These are phyloP conservation scores for Exophiala calicioides DNA, from an alignment of 2,329 filamentous ascomycete species.

Conservation along the genomic window DNA sequence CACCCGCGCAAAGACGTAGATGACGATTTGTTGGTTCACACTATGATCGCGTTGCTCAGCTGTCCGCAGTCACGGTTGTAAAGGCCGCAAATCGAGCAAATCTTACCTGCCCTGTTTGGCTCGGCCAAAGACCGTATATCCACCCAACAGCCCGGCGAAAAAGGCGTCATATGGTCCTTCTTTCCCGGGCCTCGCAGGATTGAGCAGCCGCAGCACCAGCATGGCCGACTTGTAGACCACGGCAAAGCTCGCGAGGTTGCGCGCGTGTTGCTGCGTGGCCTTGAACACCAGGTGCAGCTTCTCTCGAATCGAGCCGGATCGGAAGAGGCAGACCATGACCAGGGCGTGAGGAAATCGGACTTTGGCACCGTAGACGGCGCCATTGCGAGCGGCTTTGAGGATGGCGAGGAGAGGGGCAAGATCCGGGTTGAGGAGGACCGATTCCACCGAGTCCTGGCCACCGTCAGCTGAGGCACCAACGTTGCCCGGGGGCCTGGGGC, in stretches of 20 bases:
- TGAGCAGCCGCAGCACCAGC: constrained; percentile 67
- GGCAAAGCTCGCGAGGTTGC: constrained; percentile 88
- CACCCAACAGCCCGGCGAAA: constrained; percentile 81
- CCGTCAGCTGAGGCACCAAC: not conserved
- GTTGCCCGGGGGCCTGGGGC: not conserved
- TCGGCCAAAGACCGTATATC: constrained; percentile 90
- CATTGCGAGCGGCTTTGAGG: constrained; percentile 92
- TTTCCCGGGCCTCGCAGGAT: constrained; percentile 49
- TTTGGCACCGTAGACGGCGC: constrained; percentile 93
- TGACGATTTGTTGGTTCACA: constrained; percentile 69
- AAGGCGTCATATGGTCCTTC: constrained; percentile 79
- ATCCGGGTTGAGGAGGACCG: constrained; percentile 27
- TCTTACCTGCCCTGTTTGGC: constrained; percentile 61
- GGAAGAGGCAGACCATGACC: constrained; percentile 97
- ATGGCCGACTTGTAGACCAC: constrained; percentile 84
- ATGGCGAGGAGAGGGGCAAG: constrained; percentile 84
- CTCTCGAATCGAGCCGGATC: constrained; percentile 83
- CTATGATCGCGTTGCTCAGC: constrained; percentile 1
- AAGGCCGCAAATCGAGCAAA: not conserved
- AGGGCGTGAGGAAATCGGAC: constrained; percentile 97
- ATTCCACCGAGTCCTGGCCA: constrained; percentile 23
- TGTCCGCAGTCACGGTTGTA: constrained; percentile 70
- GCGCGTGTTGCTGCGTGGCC: constrained; percentile 86
- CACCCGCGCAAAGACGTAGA: constrained; percentile 95
- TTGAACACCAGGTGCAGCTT: constrained; percentile 77